These are phyloP conservation scores for Adiantum capillusveneris DNA, from an alignment of 75 land plant genomes.

Conservation along the genomic window DNA sequence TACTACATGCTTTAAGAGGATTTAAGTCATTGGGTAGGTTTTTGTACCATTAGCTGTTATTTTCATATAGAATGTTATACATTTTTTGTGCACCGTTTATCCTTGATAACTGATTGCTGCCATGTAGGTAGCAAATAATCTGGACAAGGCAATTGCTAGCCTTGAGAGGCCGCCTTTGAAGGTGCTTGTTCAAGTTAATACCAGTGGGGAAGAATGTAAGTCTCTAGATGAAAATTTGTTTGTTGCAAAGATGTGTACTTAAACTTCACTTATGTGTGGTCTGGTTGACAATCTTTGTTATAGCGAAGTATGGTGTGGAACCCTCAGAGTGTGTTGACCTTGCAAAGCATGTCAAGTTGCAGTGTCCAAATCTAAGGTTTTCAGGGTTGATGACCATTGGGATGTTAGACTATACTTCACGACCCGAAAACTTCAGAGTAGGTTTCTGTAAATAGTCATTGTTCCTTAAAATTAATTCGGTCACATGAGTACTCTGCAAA, in stretches of 20 bases:
- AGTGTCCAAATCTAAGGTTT: constrained; percentile 71
- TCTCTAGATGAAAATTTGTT: too few species aligned
- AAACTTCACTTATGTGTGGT: too few species aligned
- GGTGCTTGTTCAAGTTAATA: constrained; percentile 91
- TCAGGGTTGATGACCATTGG: constrained; percentile 96
- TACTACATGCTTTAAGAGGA: too few species aligned
- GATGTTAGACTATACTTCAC: constrained; percentile 83
- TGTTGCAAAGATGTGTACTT: too few species aligned
- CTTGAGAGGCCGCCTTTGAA: constrained; percentile 72
- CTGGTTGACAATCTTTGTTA: not conserved
- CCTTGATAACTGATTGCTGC: not conserved
- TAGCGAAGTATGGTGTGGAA: constrained; percentile 90
- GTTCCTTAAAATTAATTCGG: not conserved
- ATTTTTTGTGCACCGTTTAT: not conserved
- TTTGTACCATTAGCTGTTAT: too few species aligned
- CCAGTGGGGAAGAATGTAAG: constrained; percentile 96
- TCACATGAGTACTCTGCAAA: not conserved
- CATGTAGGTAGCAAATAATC: constrained; percentile 70
- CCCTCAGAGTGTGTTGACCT: constrained; percentile 76
- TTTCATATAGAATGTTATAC: too few species aligned
- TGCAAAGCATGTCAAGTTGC: constrained; percentile 58
- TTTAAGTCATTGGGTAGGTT: too few species aligned
- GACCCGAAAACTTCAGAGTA: constrained; percentile 79
- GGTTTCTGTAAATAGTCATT: not conserved
- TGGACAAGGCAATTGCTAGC: constrained; percentile 61